These are phyloP conservation scores for Aureobasidium sp. DNA, from an alignment of 2,329 filamentous ascomycete species.

Conservation along the genomic window DNA sequence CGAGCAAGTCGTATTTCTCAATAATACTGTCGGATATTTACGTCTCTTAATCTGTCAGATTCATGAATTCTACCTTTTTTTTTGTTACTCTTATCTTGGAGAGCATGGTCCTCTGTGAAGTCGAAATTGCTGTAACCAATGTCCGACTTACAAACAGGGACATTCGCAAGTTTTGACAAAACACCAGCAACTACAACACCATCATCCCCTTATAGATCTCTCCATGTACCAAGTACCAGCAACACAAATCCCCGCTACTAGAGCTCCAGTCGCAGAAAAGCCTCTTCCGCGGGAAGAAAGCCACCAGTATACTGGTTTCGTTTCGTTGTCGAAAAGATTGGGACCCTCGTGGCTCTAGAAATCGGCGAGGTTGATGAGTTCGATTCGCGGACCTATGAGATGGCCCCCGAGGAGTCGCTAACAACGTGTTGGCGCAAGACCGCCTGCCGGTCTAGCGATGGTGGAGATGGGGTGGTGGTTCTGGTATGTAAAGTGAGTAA, in stretches of 20 bases:
- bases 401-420: not conserved
- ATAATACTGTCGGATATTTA: too few relatives aligned
- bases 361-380: not conserved
- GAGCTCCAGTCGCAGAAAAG: not conserved
- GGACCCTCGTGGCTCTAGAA: not conserved
- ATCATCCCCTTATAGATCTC: not conserved
- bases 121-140: too few relatives aligned
- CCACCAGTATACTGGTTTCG: not conserved
- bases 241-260: not conserved
- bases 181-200: not conserved
- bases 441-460: not conserved
- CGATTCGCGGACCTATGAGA: not conserved
- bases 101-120: too few relatives aligned
- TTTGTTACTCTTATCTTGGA: too few relatives aligned
- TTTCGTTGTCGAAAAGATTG: not conserved
- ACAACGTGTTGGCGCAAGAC: not conserved
- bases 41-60: too few relatives aligned
- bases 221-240: not conserved
- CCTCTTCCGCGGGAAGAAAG: not conserved
- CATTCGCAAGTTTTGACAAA: too few relatives aligned
- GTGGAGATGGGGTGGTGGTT: not conserved
- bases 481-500: not conserved
- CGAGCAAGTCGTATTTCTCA: too few relatives aligned
- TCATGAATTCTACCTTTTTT: too few relatives aligned
- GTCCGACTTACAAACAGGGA: too few relatives aligned